Conservation (phyloP, 371 early-diverging fungal species). For the Mucor piriformis region DNA sequence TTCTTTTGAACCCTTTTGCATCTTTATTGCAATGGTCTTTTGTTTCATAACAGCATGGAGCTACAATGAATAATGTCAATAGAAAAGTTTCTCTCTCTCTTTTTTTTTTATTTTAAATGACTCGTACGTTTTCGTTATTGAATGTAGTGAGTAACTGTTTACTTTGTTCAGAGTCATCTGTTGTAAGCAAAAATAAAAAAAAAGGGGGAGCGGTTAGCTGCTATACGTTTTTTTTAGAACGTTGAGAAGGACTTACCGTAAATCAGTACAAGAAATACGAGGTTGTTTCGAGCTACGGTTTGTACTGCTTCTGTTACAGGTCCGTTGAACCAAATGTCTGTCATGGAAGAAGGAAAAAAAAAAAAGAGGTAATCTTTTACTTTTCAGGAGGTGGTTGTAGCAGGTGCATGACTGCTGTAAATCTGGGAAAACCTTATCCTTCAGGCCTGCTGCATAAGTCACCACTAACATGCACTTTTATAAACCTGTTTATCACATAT, state of each 20-base stretch:
- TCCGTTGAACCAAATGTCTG: constrained; percentile 12
- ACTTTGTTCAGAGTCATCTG: constrained; percentile 15
- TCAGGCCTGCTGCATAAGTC: too few species aligned
- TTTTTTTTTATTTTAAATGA: neutral
- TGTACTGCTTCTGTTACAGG: constrained; percentile 12
- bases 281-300: constrained; percentile 3
- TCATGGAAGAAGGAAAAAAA: neutral
- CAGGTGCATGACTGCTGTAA: too few species aligned
- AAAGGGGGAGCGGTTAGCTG: neutral
- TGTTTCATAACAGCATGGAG: neutral
- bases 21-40: constrained; percentile 7
- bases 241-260: constrained; percentile 14
- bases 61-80: neutral
- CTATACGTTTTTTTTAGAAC: neutral
- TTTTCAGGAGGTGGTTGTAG: too few species aligned
- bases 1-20: constrained; percentile 13
- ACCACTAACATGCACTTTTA: too few species aligned
- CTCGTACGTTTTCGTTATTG: constrained; percentile 1
- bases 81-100: neutral
- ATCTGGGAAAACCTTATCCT: too few species aligned
- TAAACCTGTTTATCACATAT: too few species aligned
- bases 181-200: neutral
- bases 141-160: constrained; percentile 3
- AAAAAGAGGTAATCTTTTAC: neutral
- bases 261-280: constrained; percentile 10